A percentile compares a stretch with the other conserved stretches of the same genome.
Evolutionary conservation across 805 yeast species (phyloP).

Genomic region (Candida dendrica): DNA sequence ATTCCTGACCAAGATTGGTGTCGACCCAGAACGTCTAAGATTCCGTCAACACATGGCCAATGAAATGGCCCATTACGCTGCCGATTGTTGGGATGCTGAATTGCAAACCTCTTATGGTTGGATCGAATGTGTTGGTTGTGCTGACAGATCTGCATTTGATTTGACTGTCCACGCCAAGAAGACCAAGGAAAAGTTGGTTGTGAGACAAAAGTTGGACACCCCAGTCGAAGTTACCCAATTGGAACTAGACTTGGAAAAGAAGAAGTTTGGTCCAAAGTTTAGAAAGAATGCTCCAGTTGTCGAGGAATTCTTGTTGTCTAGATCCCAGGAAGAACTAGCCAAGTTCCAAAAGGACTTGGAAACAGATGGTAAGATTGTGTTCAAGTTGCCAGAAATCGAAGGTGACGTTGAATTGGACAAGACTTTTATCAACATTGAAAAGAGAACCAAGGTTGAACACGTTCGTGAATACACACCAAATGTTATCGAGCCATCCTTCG

Average conservation of each 20-base stretch:
- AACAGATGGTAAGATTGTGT: conserved; percentile 53
- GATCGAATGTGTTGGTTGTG: conserved; percentile 99
- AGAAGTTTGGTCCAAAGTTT: conserved; percentile 96
- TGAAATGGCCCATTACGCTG: conserved; percentile 99
- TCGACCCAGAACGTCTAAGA: conserved; percentile 73
- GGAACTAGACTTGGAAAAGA: conserved; percentile 86
- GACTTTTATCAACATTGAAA: conserved; percentile 66
- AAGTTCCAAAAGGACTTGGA: conserved; percentile 63
- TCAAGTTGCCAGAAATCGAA: conserved; percentile 59
- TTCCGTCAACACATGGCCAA: conserved; percentile 98
- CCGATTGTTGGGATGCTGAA: conserved; percentile 99
- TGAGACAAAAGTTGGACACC: conserved; percentile 79
- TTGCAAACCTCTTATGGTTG: conserved; percentile 93
- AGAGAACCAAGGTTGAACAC: conserved; percentile 78
- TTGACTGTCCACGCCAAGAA: conserved; percentile 90
- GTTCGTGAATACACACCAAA: conserved; percentile 93
- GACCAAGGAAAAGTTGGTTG: conserved; percentile 92
- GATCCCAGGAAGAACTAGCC: conserved; percentile 83
- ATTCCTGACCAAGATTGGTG: conserved; percentile 85
- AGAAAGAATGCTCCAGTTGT: conserved; percentile 95
- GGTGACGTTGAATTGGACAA: conserved; percentile 65
- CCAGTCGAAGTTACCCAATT: conserved; percentile 77
- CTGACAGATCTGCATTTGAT: conserved; percentile 98
- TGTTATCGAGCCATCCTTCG: conserved; percentile 98
- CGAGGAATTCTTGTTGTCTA: conserved; percentile 65